Evolutionary conservation across 192 early-diverging fungal species (phyloP).

Genomic region (Coemansia sp.): DNA sequence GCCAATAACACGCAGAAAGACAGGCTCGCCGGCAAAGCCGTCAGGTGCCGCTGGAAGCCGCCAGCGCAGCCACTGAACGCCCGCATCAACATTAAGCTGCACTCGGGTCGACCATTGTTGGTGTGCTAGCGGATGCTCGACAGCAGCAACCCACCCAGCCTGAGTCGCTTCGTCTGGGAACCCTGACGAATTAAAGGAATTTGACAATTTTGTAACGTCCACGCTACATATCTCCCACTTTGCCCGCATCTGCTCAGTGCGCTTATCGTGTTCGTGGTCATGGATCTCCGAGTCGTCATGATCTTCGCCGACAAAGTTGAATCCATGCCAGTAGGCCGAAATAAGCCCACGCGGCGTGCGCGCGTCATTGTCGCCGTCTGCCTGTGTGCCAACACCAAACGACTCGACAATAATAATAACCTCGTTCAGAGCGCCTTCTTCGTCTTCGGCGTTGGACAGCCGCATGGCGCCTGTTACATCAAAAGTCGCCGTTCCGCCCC

Average conservation of each 20-base stretch:
- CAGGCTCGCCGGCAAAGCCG: conserved; percentile 51
- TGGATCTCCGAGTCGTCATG: conserved; percentile 56
- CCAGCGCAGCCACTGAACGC: conserved; percentile 54
- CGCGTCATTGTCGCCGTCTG: conserved; percentile 72
- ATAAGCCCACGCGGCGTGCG: conserved; percentile 73
- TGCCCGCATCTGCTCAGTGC: conserved; percentile 51
- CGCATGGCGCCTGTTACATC: conserved; percentile 51
- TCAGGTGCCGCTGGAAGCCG: not conserved
- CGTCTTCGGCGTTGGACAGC: conserved; percentile 33
- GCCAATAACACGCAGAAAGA: conserved; percentile 68
- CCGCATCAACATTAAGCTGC: conserved; percentile 27
- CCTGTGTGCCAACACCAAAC: conserved; percentile 71
- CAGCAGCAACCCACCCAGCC: conserved; percentile 45
- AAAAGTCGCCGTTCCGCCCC: conserved; percentile 62
- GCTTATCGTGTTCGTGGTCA: conserved; percentile 40
- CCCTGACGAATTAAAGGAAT: conserved; percentile 67
- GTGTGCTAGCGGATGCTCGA: conserved; percentile 32
- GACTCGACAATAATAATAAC: conserved; percentile 73
- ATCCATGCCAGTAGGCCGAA: conserved; percentile 62
- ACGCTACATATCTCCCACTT: conserved; percentile 74
- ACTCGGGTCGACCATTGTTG: conserved; percentile 34
- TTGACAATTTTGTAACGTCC: conserved; percentile 61
- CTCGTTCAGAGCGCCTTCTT: conserved; percentile 62
- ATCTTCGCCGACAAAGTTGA: conserved; percentile 51
- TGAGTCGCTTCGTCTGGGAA: conserved; percentile 67